Evolutionary conservation across 2,329 filamentous ascomycete species (phyloP), one percentile per base, ranked within the genome.

Genomic region (Scytalidium sp.): DNA sequence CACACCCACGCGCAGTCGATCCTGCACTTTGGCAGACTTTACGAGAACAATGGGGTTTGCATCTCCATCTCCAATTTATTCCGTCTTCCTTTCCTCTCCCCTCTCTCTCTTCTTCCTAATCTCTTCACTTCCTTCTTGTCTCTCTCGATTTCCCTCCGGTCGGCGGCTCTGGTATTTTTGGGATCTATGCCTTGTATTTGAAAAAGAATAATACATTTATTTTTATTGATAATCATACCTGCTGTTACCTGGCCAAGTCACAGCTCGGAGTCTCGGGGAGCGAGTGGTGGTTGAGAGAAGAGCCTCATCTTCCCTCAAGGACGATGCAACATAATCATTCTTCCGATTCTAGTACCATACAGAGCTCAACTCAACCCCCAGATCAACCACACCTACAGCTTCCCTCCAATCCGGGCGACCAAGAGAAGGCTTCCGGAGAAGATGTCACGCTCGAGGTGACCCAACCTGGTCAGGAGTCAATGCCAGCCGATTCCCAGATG

Each of bases 381-480:
- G n/a, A 36, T n/a, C 44, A 20, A 29, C 25, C 39, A 29, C 44
- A 19, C 13, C 17, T 40, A 4, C 29, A 27, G 27, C 25, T 40
- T 27, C 20, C 32, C 20, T 5, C 8, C 15, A 19, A 41, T 4
- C 32, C 20, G 17, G 36, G 5, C 17, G 47, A 36, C 19, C 23
- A n/a, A 10, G 23, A 27, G 29, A n/a, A 46, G 3, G 22, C 27
- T 17, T 5, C 15, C 25, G 39, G n/a, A n/a, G n/a, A n/a, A n/a
- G 32, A 36, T 36, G 15, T 36, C 15, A 45, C 46, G 19, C 40
- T 25, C 47, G 50, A 27, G 54, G 45, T 36, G 8, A 15, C 15
- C 57, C 55, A 8, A 39, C 45, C 19, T 56, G 54, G 48, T 50
- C 48, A 50, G 10, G 52, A 53, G 22, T 50, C 54, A 20, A 25